Base-by-base conservation (phyloP, 2,329 filamentous ascomycete genomes). In the Aspergillus aculeatus region DNA sequence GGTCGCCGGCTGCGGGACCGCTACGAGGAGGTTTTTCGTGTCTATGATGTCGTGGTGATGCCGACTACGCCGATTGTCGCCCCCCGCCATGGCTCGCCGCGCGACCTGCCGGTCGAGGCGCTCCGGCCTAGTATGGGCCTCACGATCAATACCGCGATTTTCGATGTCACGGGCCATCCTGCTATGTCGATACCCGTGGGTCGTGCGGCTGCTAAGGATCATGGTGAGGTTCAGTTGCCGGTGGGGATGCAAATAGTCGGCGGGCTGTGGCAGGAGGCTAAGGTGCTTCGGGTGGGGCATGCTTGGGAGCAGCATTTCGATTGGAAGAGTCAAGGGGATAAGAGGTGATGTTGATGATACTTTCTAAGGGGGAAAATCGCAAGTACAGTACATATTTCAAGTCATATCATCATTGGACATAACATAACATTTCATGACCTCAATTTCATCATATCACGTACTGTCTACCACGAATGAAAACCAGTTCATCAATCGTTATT, bases 81-180 rank as follows among this genome's bases (percentile, higher is more conserved):
- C 7, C 67, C 68, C 5, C 64, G 56, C 41, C 61, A 71, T 56
- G 69, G 65, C 1, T 64, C 64, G 49, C 57, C 64, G 49, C 57
- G 66, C 9, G 68, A 64, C 32, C 59, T 66, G 16, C 69, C 69
- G 0, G 32, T 71, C 24, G 68, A 71, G 35, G 68, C 69, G 6
- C 50, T 71, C 19, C 62, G 64, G 55, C 70, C 81, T 10, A 72
- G 69, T 32, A 81, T 85, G 35, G 84, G 84, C 0, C 66, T 84
- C 59, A 84, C 81, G 0, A 78, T 76, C 16, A 86, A 87, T 63
- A 87, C 84, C 4, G 81, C 81, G 10, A 76, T 81, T 2, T 86
- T 86, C 69, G 83, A 86, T 64, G 76, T 82, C 2, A 85, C 83
- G 0, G 84, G 84, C 0, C 83, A 86, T 62, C 83, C 84, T 0